A percentile compares a stretch with the other conserved stretches of the same genome.
phyloP scores from a whole-genome alignment of 2,329 filamentous ascomycete genomes.

The Diaporthe ampelina region DNA sequence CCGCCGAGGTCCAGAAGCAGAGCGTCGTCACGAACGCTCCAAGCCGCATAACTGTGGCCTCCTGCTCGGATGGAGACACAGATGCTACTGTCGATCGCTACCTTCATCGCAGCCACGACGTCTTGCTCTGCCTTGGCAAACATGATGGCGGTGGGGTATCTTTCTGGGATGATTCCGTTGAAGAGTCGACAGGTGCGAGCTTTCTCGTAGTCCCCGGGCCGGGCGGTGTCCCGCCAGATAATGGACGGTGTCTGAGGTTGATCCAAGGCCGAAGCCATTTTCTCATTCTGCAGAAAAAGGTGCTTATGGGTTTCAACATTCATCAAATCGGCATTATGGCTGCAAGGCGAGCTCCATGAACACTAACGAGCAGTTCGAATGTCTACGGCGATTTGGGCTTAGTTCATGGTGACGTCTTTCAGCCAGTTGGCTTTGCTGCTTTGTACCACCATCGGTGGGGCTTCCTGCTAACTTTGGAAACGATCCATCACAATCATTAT shows the following conservation, averaged over 20 bases:
- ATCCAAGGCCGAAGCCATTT: not conserved
- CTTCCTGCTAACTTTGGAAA: not conserved
- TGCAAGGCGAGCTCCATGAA: not conserved
- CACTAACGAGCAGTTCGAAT: too few relatives aligned
- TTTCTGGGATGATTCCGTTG: not conserved
- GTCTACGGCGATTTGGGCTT: not conserved
- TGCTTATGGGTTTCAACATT: not conserved
- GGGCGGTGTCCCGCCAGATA: not conserved
- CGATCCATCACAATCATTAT: too few relatives aligned
- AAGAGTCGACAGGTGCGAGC: constrained; percentile 3
- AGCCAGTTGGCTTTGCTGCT: not conserved
- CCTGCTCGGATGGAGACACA: constrained; percentile 11
- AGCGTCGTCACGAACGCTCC: constrained; percentile 12
- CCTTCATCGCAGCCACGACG: not conserved
- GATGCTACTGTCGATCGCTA: not conserved
- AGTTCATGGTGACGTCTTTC: not conserved
- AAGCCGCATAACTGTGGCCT: constrained; percentile 6
- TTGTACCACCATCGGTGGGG: not conserved
- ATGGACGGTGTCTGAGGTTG: not conserved
- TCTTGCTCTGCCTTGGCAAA: constrained; percentile 5
- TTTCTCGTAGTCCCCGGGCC: not conserved
- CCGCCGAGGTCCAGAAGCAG: constrained; percentile 3
- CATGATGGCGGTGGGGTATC: not conserved
- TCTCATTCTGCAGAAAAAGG: not conserved
- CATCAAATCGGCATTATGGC: not conserved